Base-by-base conservation (phyloP, 441 rosid species). In the Capsella rubella region DNA sequence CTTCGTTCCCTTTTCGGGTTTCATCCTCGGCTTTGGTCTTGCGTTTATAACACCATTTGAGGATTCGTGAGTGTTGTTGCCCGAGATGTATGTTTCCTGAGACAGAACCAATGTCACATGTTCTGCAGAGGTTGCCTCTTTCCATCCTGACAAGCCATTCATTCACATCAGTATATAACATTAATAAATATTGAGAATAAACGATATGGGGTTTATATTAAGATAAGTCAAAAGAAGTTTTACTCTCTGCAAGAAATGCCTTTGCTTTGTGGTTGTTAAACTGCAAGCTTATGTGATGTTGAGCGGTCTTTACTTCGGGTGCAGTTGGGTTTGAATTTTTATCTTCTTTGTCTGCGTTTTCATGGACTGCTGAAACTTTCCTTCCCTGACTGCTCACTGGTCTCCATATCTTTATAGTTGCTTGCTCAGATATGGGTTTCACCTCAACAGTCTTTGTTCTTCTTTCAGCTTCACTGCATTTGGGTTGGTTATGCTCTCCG, bases 221-320 rank as follows among this genome's bases (percentile, higher is more conserved):
- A 51, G 18, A 32, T 0, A 58, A 25, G 67, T 69, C 46, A 3
- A 18, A 49, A 42, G 58, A 49, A 12, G 64, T 67, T 87, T 81
- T 86, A 93, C 99, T 90, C 76, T 84, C 83, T 5, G 91, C 84
- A 76, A 95, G 99, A 79, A 93, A 90, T 64, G 84, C 82, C 83
- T 80, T 81, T 40, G 93, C 99, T 72, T 84, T 86, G 21, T 78
- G 70, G 74, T 84, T 75, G 40, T 90, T 79, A 65, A 89, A 86
- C 64, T 59, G 88, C 73, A 68, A 45, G 64, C 65, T 62, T 76
- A 73, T 87, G 6, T 80, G 76, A 56, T 79, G 76, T 53, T 16
- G 42, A 12, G 59, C 35, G 29, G 21, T 18, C 12, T 77, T 82
- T 78, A 72, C 86, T 53, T 54, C 63, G 27, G 71, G 61, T 15